Evolutionary conservation across 2,329 filamentous ascomycete species (phyloP).

Genomic region (Diplodia scrobiculata): DNA sequence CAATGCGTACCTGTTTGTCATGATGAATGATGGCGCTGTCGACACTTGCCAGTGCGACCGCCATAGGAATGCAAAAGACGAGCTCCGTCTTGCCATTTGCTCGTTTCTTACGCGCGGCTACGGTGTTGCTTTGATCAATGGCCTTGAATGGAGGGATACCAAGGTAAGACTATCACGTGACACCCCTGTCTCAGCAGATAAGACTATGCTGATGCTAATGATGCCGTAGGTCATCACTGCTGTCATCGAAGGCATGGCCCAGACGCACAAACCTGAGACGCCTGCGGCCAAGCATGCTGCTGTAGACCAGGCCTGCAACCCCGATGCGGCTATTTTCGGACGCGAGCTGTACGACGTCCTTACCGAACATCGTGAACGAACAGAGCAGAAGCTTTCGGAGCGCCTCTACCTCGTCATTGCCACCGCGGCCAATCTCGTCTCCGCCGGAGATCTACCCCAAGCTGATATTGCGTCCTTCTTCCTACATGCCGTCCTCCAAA

Average conservation of each 20-base stretch:
- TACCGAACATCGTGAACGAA: neutral
- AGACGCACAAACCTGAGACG: neutral
- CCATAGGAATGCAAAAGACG: conserved; percentile 4
- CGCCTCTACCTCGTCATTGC: conserved; percentile 10
- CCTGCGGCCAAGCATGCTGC: neutral
- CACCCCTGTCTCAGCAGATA: neutral
- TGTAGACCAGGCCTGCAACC: neutral
- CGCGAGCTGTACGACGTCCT: neutral
- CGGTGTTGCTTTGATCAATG: conserved; percentile 66
- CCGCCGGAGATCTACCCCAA: neutral
- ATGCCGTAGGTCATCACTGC: neutral
- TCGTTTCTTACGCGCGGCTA: conserved; percentile 59
- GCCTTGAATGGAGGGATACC: conserved; percentile 64
- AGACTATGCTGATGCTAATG: neutral
- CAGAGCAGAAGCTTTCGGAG: neutral
- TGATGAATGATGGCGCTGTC: conserved; percentile 66
- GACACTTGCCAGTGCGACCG: neutral
- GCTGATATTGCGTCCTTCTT: neutral
- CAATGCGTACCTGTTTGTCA: conserved; percentile 65
- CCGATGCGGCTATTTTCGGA: neutral
- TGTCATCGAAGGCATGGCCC: neutral
- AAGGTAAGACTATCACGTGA: conserved; percentile 51
- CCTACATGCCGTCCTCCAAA: neutral
- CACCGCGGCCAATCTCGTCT: neutral
- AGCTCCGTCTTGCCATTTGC: conserved; percentile 47